A percentile compares a stretch with the other conserved stretches of the same genome.
phyloP scores from a whole-genome alignment of 495 filamentous ascomycete genomes.

The Filosporella fistucella region DNA sequence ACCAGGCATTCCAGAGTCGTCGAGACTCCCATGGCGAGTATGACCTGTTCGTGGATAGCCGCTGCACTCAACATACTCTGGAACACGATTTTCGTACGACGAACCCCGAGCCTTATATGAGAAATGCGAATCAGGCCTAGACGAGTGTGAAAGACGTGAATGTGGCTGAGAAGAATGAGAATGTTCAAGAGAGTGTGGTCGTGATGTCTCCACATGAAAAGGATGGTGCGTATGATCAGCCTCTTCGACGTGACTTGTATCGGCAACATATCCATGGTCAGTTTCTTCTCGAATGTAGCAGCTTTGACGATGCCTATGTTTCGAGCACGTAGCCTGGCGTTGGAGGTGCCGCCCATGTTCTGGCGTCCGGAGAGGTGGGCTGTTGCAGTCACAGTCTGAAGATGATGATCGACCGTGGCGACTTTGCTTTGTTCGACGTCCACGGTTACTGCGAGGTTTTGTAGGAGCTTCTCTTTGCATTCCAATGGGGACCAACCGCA shows the following conservation, averaged over 20 bases:
- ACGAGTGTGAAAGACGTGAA: not conserved
- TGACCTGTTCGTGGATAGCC: constrained; percentile 22
- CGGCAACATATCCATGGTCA: constrained; percentile 17
- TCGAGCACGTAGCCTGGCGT: constrained; percentile 21
- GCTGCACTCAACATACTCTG: constrained; percentile 19
- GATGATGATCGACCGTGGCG: not conserved
- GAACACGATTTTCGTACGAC: not conserved
- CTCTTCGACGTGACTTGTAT: constrained; percentile 14
- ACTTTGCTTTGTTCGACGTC: not conserved
- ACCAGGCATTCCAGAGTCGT: constrained; percentile 13
- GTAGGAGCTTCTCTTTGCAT: not conserved
- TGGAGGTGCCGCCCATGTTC: constrained; percentile 16
- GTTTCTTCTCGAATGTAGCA: too few relatives aligned
- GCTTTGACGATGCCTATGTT: constrained; percentile 2
- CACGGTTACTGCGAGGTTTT: not conserved
- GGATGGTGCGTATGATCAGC: not conserved
- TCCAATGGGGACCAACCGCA: constrained; percentile 4
- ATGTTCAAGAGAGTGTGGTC: not conserved
- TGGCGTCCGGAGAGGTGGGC: constrained; percentile 27
- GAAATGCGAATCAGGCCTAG: not conserved
- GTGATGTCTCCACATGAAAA: not conserved
- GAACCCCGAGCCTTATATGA: not conserved
- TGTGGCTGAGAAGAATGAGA: not conserved
- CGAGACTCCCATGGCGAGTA: constrained; percentile 7
- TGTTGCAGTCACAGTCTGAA: constrained; percentile 20